Base-by-base conservation (phyloP, 2,329 filamentous ascomycete genomes). In the Plenodomus biglobosus region DNA sequence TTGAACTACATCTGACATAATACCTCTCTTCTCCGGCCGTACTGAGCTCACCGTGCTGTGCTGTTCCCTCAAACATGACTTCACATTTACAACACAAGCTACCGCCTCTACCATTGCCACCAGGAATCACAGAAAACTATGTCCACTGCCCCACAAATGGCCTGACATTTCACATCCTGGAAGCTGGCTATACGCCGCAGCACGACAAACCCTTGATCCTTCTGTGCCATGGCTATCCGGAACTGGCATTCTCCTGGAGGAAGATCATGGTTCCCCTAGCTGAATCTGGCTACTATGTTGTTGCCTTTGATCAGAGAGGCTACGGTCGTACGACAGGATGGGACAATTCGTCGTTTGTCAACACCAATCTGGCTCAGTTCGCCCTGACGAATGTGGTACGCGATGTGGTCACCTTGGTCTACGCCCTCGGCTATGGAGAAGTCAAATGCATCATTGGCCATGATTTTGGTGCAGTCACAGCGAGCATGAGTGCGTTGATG, bases 201-300 rank as follows among this genome's bases (percentile, higher is more conserved):
- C 65, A 60, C 13, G 59, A 70, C 19, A 75, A 73, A 6, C 84
- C 83, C 1, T 75, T 87, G 10, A 70, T 87, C 8, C 65, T 87
- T 6, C 79, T 86, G 40, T 78, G 82, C 40, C 85, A 87, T 67
- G 85, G 85, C 32, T 88, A 82, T 53, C 85, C 85, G 1, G 85
- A 88, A 61, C 74, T 88, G 2, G 83, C 85, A 21, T 88, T 80
- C 65, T 87, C 85, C 39, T 88, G 85, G 84, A 81, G 85, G 42
- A 82, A 84, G 46, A 70, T 87, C 30, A 76, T 88, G 59, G 77
- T 79, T 6, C 64, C 73, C 0, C 73, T 89, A n/a, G 81, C 85
- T 4, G 68, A 71, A 0, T 75, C 78, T 5, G 85, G 85, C 21
- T 88, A 83, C 69, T 79, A 85, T 61, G 84, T 85, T 44, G 80